These are phyloP conservation scores for Xylariales sp. DNA, from an alignment of 2,329 filamentous ascomycete species.

Conservation along the genomic window DNA sequence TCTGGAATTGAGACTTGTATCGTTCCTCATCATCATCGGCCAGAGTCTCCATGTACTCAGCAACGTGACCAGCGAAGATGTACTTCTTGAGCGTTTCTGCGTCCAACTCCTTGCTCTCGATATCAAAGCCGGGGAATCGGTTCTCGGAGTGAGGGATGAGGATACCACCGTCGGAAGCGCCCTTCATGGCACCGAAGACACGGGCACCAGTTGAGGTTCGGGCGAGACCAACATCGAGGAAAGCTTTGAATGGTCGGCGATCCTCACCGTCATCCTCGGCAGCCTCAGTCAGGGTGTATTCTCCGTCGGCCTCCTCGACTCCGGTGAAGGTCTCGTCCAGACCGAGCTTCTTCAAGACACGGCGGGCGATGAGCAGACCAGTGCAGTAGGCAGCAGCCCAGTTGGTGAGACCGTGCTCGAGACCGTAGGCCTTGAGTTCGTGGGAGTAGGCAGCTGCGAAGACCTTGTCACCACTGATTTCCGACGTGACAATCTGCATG, in stretches of 20 bases:
- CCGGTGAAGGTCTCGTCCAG: slow-evolving; percentile 89
- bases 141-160: slow-evolving; percentile 97
- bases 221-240: slow-evolving; percentile 95
- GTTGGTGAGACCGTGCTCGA: slow-evolving; percentile 98
- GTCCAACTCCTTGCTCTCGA: slow-evolving; percentile 96
- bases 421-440: slow-evolving; percentile 96
- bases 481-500: slow-evolving; percentile 92
- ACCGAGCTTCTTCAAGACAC: slow-evolving; percentile 93
- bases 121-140: slow-evolving; percentile 98
- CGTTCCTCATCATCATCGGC: slow-evolving; percentile 99
- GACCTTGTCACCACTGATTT: slow-evolving; percentile 98
- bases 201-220: slow-evolving; percentile 97
- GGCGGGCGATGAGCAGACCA: slow-evolving; percentile 94
- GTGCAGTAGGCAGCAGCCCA: slow-evolving; percentile 97
- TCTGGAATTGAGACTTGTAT: slow-evolving; percentile 96
- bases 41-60: slow-evolving; percentile 99
- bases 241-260: slow-evolving; percentile 98
- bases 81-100: slow-evolving; percentile 96
- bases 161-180: slow-evolving; percentile 96
- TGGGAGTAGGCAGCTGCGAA: slow-evolving; percentile 89
- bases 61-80: slow-evolving; percentile 97
- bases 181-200: slow-evolving; percentile 99
- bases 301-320: slow-evolving; percentile 95
- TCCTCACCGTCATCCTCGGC: slow-evolving; percentile 84
- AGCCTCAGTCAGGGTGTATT: slow-evolving; percentile 94